phyloP scores from a whole-genome alignment of 2,329 filamentous ascomycete genomes.

The Magnaporthiopsis rhizophila region DNA sequence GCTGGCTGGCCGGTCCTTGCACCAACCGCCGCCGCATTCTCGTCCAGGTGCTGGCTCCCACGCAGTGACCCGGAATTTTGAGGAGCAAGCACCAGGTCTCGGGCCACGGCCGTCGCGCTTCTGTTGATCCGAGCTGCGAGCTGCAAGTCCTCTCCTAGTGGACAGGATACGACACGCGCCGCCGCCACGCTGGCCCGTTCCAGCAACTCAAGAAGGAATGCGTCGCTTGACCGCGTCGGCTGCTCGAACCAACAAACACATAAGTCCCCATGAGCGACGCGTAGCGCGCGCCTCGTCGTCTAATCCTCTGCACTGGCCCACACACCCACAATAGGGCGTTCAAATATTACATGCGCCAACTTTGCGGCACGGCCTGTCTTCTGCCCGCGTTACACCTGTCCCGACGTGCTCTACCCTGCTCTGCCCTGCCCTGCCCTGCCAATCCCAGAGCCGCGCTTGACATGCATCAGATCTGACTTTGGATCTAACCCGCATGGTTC shows the following conservation, averaged over 20 bases:
- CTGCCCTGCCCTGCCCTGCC: background rate
- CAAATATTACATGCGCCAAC: background rate
- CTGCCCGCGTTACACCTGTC: background rate
- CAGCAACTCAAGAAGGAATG: background rate
- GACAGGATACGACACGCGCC: background rate
- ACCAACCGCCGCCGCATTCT: too few species aligned
- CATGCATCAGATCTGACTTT: background rate
- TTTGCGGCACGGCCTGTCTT: background rate
- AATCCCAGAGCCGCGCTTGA: background rate
- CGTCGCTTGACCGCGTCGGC: background rate
- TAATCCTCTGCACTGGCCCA: background rate
- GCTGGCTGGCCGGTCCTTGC: too few species aligned
- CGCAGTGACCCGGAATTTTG: too few species aligned
- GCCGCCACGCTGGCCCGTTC: too few species aligned
- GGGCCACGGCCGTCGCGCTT: too few species aligned
- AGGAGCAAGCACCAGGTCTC: too few species aligned
- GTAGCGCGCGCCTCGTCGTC: background rate
- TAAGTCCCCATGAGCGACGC: background rate
- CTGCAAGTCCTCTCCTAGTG: background rate
- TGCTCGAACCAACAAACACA: background rate
- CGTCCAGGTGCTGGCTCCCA: too few species aligned
- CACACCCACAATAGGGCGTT: background rate
- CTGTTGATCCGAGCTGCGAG: too few species aligned
- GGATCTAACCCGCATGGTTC: background rate
- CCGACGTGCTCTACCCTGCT: background rate